Evolutionary conservation across 345 rosid species (phyloP).

Genomic region (Populus euphratica): DNA sequence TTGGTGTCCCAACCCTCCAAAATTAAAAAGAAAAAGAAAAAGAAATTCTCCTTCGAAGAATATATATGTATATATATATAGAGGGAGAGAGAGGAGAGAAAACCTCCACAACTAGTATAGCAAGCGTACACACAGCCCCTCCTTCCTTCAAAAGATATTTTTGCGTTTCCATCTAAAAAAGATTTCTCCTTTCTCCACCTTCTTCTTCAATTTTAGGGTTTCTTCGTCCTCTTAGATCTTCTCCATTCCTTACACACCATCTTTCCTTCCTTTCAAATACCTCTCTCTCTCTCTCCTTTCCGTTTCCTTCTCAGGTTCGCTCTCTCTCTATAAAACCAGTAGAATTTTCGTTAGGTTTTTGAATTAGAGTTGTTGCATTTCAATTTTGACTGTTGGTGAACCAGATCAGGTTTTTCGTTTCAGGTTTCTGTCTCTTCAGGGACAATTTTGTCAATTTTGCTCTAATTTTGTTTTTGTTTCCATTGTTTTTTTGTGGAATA

Average conservation of each 20-base stretch:
- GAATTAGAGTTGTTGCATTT: slow-evolving; percentile 15
- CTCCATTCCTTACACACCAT: not conserved
- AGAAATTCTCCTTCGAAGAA: not conserved
- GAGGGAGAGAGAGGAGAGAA: no score
- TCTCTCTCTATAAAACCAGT: not conserved
- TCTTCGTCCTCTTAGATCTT: not conserved
- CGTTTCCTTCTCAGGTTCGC: not conserved
- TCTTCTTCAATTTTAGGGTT: slow-evolving; percentile 1
- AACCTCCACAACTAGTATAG: not conserved
- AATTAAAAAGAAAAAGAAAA: not conserved
- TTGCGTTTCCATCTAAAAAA: slow-evolving; percentile 21
- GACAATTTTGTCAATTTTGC: not conserved
- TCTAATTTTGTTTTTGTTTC: not conserved
- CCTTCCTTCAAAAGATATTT: slow-evolving; percentile 11
- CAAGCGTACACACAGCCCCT: not conserved
- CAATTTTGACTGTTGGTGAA: not conserved
- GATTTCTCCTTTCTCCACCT: slow-evolving; percentile 13
- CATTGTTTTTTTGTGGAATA: not conserved
- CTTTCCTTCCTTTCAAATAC: not conserved
- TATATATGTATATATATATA: no score
- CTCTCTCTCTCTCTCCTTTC: not conserved
- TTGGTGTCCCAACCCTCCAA: no score
- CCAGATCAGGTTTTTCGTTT: not conserved
- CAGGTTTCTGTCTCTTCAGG: not conserved
- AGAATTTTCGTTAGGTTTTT: not conserved